A percentile compares a stretch with the other conserved stretches of the same genome.
Conservation (phyloP, 106 monocot species). For the Gastrodia elata region DNA sequence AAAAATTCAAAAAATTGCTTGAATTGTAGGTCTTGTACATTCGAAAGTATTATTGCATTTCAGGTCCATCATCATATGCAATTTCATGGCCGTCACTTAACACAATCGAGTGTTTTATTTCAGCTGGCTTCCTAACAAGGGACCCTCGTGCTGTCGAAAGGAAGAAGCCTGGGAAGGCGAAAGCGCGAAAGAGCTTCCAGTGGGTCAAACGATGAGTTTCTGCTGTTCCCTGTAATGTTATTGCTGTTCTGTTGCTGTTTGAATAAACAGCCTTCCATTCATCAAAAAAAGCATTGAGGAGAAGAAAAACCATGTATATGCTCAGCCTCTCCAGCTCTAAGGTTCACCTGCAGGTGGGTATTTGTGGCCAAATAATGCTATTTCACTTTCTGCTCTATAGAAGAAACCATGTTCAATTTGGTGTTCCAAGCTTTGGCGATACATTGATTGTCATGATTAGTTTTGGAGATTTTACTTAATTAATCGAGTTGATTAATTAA, state of each 20-base stretch:
- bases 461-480: not conserved
- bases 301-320: not conserved
- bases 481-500: too few relatives aligned
- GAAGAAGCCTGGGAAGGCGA: slow-evolving; percentile 94
- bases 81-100: too few relatives aligned
- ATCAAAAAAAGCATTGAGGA: not conserved
- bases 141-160: slow-evolving; percentile 87
- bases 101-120: not conserved
- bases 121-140: slow-evolving; percentile 85
- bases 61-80: too few relatives aligned
- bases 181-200: slow-evolving; percentile 96
- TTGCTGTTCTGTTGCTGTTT: not conserved
- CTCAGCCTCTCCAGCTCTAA: not conserved
- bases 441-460: not conserved
- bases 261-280: not conserved
- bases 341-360: not conserved
- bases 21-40: too few relatives aligned
- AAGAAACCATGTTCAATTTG: not conserved
- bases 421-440: not conserved
- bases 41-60: too few relatives aligned
- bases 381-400: not conserved
- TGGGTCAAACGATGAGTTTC: slow-evolving; percentile 88
- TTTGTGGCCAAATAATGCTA: not conserved
- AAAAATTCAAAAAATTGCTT: too few relatives aligned
- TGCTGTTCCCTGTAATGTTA: not conserved